Percentiles rank a stretch among this genome's conserved stretches.
These are phyloP conservation scores for Tagetes patula DNA, from an alignment of 129 eudicot species.

Conservation along the genomic window DNA sequence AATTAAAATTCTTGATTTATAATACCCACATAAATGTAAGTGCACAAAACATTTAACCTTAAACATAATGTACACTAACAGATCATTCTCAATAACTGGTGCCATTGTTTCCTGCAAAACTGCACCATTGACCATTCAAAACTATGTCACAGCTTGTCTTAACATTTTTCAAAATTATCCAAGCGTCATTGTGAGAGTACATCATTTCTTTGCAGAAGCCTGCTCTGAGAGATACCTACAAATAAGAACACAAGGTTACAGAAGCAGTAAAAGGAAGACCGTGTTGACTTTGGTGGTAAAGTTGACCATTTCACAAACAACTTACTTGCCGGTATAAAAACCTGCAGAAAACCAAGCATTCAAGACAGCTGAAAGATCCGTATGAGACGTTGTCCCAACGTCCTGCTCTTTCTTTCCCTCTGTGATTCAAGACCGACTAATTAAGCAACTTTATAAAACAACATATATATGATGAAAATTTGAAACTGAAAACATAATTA, in stretches of 20 bases:
- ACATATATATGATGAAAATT: not conserved
- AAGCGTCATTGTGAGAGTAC: slow-evolving; percentile 8
- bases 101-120: not conserved
- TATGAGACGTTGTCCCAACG: slow-evolving; percentile 34
- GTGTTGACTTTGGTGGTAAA: not conserved
- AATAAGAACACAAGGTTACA: too few species aligned
- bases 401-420: slow-evolving; percentile 36
- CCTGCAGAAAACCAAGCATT: slow-evolving; percentile 95
- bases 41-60: slow-evolving; percentile 3
- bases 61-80: slow-evolving; percentile 5
- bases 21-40: not conserved
- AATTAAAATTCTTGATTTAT: not conserved
- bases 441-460: slow-evolving; percentile 3
- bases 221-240: slow-evolving; percentile 78
- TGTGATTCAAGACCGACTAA: slow-evolving; percentile 31
- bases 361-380: slow-evolving; percentile 66
- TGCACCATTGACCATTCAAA: slow-evolving; percentile 5
- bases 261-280: not conserved
- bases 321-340: slow-evolving; percentile 92
- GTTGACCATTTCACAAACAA: not conserved
- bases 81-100: not conserved
- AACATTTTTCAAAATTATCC: not conserved
- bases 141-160: not conserved
- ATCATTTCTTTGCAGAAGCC: slow-evolving; percentile 47
- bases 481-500: not conserved